Evolutionary conservation across 176 grass and related monocot genomes (phyloP).

Genomic region (Paspalum vaginatum): DNA sequence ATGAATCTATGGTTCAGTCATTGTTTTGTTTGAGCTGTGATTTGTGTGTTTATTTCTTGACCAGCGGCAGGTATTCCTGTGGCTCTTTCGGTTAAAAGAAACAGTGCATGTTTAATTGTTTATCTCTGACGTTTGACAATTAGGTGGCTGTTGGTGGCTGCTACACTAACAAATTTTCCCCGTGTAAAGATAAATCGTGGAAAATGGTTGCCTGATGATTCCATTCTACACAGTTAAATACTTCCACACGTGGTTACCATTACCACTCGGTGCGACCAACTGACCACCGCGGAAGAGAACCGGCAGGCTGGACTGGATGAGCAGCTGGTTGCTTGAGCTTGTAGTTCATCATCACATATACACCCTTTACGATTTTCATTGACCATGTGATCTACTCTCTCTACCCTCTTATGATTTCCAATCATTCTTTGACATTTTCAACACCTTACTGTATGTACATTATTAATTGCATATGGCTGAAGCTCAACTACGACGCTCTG

Average conservation of each 20-base stretch:
- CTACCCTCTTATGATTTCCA: neutral
- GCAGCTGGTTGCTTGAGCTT: constrained; percentile 25
- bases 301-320: constrained; percentile 9
- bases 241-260: neutral
- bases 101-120: neutral
- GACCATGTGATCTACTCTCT: constrained; percentile 19
- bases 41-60: neutral
- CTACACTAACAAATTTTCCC: neutral
- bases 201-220: neutral
- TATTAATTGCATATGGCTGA: neutral
- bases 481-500: neutral
- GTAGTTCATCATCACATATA: neutral
- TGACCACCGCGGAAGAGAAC: neutral
- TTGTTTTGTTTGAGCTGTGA: neutral
- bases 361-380: constrained; percentile 8
- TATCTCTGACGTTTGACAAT: neutral
- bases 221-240: neutral
- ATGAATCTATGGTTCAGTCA: neutral
- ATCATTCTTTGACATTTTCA: constrained; percentile 32
- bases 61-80: neutral
- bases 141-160: too few species aligned
- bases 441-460: neutral
- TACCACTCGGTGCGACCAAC: neutral
- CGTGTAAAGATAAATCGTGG: neutral
- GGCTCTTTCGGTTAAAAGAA: constrained; percentile 18